Evolutionary conservation across 441 rosid genomes (phyloP).

Genomic region (Gossypium lobatum): DNA sequence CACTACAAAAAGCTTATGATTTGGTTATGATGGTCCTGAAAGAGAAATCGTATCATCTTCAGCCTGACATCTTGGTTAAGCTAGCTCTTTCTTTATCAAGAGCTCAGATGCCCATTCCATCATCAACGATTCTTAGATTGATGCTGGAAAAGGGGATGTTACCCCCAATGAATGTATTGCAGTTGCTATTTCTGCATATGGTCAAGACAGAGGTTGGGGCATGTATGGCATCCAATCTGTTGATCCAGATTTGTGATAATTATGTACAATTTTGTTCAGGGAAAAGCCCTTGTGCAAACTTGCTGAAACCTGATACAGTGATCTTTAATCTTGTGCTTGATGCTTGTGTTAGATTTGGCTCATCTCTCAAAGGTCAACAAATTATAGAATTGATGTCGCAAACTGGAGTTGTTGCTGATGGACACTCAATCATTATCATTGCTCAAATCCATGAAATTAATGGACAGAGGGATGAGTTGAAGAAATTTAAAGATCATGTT

Average conservation of each 20-base stretch:
- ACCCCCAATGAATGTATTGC: conserved; percentile 29
- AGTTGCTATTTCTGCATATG: conserved; percentile 53
- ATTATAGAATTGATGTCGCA: conserved; percentile 62
- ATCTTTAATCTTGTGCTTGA: conserved; percentile 68
- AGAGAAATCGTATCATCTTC: conserved; percentile 35
- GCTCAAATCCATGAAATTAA: conserved; percentile 61
- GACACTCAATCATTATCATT: conserved; percentile 49
- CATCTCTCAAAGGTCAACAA: conserved; percentile 61
- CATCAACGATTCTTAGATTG: conserved; percentile 44
- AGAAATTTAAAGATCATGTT: conserved; percentile 50
- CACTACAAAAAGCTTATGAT: conserved; percentile 49
- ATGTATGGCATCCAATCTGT: conserved; percentile 54
- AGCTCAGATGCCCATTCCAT: conserved; percentile 53
- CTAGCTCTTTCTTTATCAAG: conserved; percentile 58
- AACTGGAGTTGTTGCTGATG: conserved; percentile 64
- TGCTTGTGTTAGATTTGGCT: conserved; percentile 63
- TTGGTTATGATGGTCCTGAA: conserved; percentile 36
- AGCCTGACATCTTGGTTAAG: conserved; percentile 36
- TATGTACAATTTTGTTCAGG: conserved; percentile 14
- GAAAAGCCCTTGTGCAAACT: conserved; percentile 23
- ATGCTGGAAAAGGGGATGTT: conserved; percentile 43
- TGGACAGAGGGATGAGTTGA: conserved; percentile 68
- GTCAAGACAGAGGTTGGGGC: conserved; percentile 67
- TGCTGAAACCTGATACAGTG: conserved; percentile 50
- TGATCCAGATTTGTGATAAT: conserved; percentile 53